These are phyloP conservation scores for Plasmodium adleri DNA, from an alignment of 169 alveolate species.

Conservation along the genomic window DNA sequence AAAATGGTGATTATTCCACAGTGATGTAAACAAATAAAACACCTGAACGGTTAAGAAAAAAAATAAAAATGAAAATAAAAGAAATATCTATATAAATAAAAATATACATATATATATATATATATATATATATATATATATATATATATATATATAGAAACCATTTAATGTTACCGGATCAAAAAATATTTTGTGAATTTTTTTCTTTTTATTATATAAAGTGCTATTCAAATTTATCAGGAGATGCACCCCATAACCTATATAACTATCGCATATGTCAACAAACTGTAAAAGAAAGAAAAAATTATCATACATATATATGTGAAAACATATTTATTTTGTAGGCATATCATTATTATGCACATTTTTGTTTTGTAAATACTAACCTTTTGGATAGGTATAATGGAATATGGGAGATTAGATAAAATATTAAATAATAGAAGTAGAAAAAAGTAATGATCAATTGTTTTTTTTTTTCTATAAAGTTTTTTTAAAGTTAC, in stretches of 20 bases:
- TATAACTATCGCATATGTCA: conserved; percentile 61
- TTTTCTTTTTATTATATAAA: conserved; percentile 42
- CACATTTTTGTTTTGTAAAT: not conserved
- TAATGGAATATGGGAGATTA: conserved; percentile 65
- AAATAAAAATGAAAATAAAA: not conserved
- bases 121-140: not conserved
- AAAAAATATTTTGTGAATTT: conserved; percentile 67
- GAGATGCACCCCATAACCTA: conserved; percentile 27
- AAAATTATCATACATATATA: not conserved
- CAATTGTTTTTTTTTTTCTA: conserved; percentile 49
- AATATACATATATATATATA: not conserved
- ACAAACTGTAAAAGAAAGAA: conserved; percentile 21
- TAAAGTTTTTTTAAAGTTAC: conserved; percentile 69
- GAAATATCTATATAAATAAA: not conserved
- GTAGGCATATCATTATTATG: not conserved
- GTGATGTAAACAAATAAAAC: conserved; percentile 29
- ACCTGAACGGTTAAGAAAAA: conserved; percentile 25
- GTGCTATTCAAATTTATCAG: conserved; percentile 31
- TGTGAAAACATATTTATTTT: conserved; percentile 4
- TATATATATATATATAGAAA: not conserved
- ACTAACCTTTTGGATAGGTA: conserved; percentile 73
- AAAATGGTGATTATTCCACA: conserved; percentile 69
- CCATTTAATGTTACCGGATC: conserved; percentile 35
- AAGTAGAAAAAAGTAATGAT: conserved; percentile 63
- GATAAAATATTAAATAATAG: conserved; percentile 51